Evolutionary conservation across 257 asterid genomes (phyloP), one percentile per base, ranked within the genome.

Genomic region (Fraxinus quadrangulata): DNA sequence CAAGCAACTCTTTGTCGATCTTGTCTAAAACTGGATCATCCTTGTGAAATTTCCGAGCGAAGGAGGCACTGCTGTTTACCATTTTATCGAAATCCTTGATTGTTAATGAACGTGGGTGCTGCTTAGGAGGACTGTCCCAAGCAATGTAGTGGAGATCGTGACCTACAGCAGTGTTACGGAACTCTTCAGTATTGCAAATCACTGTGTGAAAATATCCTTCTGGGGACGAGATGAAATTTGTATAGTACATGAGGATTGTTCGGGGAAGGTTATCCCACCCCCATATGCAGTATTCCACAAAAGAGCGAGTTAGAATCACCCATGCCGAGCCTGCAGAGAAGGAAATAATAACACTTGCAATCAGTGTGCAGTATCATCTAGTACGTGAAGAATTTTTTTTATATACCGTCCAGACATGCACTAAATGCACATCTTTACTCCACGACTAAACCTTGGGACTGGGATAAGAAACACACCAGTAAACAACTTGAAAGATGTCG

Each of bases 41-140:
- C 81, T 82, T 90, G 88, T 83, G 98, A 61, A 96, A 96, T 85
- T 96, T 96, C 63, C 99, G 73, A 47, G 98, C 98, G 19, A 96
- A 96, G 3, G 96, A 91, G 26, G 98, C 93, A 72, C 96, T 92
- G 89, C 97, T 96, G 90, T 96, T 96, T 24, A 93, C 81, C 99
- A 96, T 96, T 26, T 86, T 84, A 77, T 67, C 71, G 66, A 93
- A 96, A 84, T 96, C 98, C 73, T 79, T 88, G 9, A 88, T 84
- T 0, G 98, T 84, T 45, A 96, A 45, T 30, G 84, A 84, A 67
- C 89, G 79, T 19, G 99, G 99, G 77, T 96, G 99, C 85, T 96
- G 99, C 90, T 92, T 96, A 14, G 99, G 99, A 67, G 99, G 99
- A 37, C 81, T 78, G 85, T 96, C 99, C 99, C 99, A 96, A 11